A percentile compares a stretch with the other conserved stretches of the same genome.
These are phyloP conservation scores for Pseudopithomyces chartarum DNA, from an alignment of 2,329 filamentous ascomycete genomes.

Conservation along the genomic window DNA sequence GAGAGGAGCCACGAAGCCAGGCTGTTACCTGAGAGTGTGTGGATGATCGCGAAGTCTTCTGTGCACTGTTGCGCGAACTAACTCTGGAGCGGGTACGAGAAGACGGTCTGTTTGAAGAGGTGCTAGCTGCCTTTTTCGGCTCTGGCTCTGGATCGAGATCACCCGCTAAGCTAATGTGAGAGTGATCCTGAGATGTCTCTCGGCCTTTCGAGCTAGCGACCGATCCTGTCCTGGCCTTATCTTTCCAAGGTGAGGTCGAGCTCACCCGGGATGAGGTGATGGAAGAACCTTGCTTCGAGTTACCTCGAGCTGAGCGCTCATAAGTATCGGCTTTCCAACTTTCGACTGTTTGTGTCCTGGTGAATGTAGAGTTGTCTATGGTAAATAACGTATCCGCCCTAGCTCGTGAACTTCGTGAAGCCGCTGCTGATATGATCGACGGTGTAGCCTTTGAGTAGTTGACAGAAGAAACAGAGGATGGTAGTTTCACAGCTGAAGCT, in stretches of 20 bases:
- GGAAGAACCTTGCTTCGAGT: background rate
- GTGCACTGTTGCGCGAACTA: background rate
- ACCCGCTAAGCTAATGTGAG: background rate
- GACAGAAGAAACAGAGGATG: background rate
- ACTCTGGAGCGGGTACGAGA: background rate
- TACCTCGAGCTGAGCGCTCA: background rate
- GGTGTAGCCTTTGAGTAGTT: conserved; percentile 1
- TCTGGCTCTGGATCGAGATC: background rate
- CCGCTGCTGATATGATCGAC: background rate
- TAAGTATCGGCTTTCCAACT: background rate
- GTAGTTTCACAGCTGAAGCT: background rate
- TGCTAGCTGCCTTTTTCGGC: background rate
- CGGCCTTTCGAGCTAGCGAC: background rate
- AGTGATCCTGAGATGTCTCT: background rate
- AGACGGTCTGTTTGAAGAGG: background rate
- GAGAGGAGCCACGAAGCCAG: background rate
- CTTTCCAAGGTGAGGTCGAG: background rate
- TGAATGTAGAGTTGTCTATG: no score
- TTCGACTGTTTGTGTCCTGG: background rate
- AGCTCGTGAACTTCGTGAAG: background rate
- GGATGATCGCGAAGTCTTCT: background rate
- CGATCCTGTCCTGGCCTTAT: background rate
- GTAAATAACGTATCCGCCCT: background rate
- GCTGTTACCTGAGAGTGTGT: background rate
- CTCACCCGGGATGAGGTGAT: background rate